Percentiles rank a stretch among this genome's conserved stretches.
Evolutionary conservation across 164 flowering plant genomes (phyloP).

Genomic region (Amborella trichopoda): DNA sequence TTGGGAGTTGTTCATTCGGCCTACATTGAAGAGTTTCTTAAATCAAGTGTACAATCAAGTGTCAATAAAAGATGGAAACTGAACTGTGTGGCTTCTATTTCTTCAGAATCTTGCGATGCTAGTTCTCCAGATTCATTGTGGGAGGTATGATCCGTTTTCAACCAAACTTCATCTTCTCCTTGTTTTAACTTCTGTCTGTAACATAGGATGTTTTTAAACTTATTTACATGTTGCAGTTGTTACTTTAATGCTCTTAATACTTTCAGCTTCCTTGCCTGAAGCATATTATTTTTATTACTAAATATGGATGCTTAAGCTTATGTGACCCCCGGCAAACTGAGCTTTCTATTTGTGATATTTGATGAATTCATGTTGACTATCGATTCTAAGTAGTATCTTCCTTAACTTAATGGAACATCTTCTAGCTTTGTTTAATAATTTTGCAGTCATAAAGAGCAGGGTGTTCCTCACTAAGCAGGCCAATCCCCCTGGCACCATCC

Average conservation of each 20-base stretch:
- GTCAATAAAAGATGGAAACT: slow-evolving; percentile 40
- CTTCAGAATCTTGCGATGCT: slow-evolving; percentile 29
- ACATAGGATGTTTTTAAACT: background rate
- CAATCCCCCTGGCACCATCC: too few species aligned
- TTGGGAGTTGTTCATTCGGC: slow-evolving; percentile 19
- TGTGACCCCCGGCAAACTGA: background rate
- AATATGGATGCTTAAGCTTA: background rate
- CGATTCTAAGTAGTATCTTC: too few species aligned
- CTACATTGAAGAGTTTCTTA: slow-evolving; percentile 14
- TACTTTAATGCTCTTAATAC: background rate
- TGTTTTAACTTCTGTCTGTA: background rate
- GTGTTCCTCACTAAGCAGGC: too few species aligned
- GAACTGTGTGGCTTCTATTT: slow-evolving; percentile 31
- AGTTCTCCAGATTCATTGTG: slow-evolving; percentile 73
- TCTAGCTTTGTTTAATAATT: too few species aligned
- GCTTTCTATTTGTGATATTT: too few species aligned
- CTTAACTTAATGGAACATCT: too few species aligned
- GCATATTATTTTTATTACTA: background rate
- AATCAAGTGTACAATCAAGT: slow-evolving; percentile 18
- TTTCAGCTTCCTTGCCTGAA: background rate
- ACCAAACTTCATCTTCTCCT: background rate
- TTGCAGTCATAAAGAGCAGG: too few species aligned
- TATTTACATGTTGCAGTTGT: background rate
- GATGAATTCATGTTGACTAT: too few species aligned
- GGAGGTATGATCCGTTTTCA: slow-evolving; percentile 48